Base-by-base conservation (phyloP, 176 grass and related monocot genomes). In the Triticum turgidum region DNA sequence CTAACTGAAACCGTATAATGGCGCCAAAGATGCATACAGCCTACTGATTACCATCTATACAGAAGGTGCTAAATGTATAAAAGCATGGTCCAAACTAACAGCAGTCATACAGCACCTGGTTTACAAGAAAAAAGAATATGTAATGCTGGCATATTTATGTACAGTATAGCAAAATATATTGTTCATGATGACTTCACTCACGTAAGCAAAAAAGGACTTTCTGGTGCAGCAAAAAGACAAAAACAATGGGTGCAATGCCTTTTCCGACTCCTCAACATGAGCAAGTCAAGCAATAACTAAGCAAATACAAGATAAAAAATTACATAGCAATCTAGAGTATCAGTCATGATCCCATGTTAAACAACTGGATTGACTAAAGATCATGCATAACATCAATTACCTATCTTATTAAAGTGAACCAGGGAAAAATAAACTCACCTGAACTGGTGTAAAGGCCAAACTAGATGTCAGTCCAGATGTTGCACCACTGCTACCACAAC, bases 401-500 rank as follows among this genome's bases (percentile, higher is more conserved):
- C 51, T 54, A 54, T 54, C 15, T 47, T 49, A 49, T 52, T 52
- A 52, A 17, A 11, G 14, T 18, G 54, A 38, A 61, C 20, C 5
- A 61, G 6, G 59, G 72, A 10, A 14, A 70, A 67, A 65, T 34
- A 49, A 90, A 61, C 88, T 90, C 76, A 98, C 96, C 84, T 98
- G 96, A 68, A 98, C 93, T 81, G 96, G 93, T 70, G 96, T 98
- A 82, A 94, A 98, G 63, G 96, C 93, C 42, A 95, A 91, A 91
- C 93, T 98, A 72, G 93, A 95, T 20, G 96, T 95, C 74, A 98
- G 75, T 78, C 93, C 96, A 72, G 95, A 93, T 69, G 89, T 98
- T 14, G 91, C 95, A 44, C 96, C 93, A 51, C 91, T 92, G 81
- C 93, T 93, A 69, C 93, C 96, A 44, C 87, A 95, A 56, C 68